These are phyloP conservation scores for Verticillium klebahnii DNA, from an alignment of 2,329 filamentous ascomycete species.

Conservation along the genomic window DNA sequence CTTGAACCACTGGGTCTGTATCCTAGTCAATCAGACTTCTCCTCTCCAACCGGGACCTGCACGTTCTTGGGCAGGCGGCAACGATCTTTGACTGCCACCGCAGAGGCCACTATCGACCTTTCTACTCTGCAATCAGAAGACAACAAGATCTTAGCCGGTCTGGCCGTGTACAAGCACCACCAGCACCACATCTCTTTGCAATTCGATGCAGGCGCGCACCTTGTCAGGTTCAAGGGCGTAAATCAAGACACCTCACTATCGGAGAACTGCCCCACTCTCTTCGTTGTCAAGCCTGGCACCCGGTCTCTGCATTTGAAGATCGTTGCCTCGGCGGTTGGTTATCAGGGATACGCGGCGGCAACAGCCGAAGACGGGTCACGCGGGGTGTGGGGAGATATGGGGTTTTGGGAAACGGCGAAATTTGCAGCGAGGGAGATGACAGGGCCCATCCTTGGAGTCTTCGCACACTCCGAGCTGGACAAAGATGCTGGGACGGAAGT, in stretches of 20 bases:
- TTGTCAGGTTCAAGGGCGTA: too few relatives aligned
- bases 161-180: too few relatives aligned
- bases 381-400: background rate
- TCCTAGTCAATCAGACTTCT: background rate
- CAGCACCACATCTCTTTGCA: too few relatives aligned
- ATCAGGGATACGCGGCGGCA: background rate
- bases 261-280: too few relatives aligned
- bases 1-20: background rate
- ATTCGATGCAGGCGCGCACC: too few relatives aligned
- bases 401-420: background rate
- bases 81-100: conserved; percentile 1
- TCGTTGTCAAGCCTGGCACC: background rate
- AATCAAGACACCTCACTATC: too few relatives aligned
- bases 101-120: background rate
- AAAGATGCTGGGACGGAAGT: background rate
- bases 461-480: background rate
- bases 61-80: conserved; percentile 5
- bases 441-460: background rate
- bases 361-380: background rate
- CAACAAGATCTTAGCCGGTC: too few relatives aligned
- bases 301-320: background rate
- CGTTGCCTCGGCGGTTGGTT: background rate
- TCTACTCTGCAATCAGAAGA: too few relatives aligned
- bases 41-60: background rate
- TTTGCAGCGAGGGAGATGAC: background rate